phyloP scores from a whole-genome alignment of 176 grass and related monocot genomes.

The Metroxylon sagu region DNA sequence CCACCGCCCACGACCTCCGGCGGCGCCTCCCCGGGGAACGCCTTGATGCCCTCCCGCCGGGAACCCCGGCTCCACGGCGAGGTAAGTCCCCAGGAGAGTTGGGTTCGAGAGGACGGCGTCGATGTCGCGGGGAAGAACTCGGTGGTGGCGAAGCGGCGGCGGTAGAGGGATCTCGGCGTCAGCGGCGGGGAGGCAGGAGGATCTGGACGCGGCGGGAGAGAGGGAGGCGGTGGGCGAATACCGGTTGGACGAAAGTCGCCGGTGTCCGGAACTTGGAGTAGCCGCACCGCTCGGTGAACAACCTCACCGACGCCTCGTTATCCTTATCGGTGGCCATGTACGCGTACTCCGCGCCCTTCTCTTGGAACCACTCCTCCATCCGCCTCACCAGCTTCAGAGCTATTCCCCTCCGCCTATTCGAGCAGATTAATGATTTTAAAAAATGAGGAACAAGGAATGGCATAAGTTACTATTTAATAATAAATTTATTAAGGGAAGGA shows the following conservation, averaged over 20 bases:
- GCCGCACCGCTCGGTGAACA: conserved; percentile 59
- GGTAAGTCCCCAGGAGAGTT: conserved; percentile 52
- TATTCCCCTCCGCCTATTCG: conserved; percentile 27
- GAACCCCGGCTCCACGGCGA: conserved; percentile 17
- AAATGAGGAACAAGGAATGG: too few relatives aligned
- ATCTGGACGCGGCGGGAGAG: conserved; percentile 10
- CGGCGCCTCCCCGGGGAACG: conserved; percentile 24
- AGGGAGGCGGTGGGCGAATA: conserved; percentile 36
- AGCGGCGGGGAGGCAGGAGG: neutral
- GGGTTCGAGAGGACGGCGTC: conserved; percentile 53
- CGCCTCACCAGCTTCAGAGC: conserved; percentile 33
- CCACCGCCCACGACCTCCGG: conserved; percentile 50
- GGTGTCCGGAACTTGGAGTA: conserved; percentile 65
- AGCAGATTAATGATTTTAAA: too few relatives aligned
- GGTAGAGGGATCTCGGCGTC: conserved; percentile 54
- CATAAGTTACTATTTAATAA: too few relatives aligned
- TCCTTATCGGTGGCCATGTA: conserved; percentile 67
- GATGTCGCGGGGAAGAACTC: conserved; percentile 83
- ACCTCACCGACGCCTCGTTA: conserved; percentile 42
- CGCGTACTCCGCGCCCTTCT: conserved; percentile 52
- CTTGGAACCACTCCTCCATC: conserved; percentile 75
- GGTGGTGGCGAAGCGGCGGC: conserved; percentile 18
- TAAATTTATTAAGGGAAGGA: too few relatives aligned
- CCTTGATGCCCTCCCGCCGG: neutral
- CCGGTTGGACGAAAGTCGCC: conserved; percentile 45